Evolutionary conservation across 345 rosid species (phyloP), one percentile per base, ranked within the genome.

Genomic region (Firmiana major): DNA sequence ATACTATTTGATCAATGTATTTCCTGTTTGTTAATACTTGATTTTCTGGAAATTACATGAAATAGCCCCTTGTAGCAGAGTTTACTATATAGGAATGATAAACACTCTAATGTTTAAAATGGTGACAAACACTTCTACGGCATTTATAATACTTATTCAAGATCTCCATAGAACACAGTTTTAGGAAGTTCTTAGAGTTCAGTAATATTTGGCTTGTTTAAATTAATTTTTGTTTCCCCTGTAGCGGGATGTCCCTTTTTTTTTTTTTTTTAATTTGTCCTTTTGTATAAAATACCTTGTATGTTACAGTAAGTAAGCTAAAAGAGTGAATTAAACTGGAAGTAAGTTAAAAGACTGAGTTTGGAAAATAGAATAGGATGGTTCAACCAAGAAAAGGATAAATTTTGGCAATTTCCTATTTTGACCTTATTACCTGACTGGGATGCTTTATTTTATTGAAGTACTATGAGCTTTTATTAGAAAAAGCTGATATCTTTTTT

Each of bases 61-160:
- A 68, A 45, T 7, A 3, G 54, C 4, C 51, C 8, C 54, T 11
- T 43, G 31, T 42, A 21, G 38, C 40, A 31, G 40, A 62, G 40
- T 62, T 28, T 62, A 45, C 12, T 5, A 12, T 13, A 12, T 26
- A 40, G 49, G 54, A 38, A 38, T 60, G n/a, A 57, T 45, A 75
- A 58, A 54, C 15, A 4, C 4, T 51, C 51, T 65, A 68, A 57
- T 67, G 71, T 67, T 70, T 57, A 67, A 43, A 65, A 49, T 66
- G n/a, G 51, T 21, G 12, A 70, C 45, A 28, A 49, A 60, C 16
- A 34, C 5, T 51, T 63, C 17, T 16, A 21, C 28, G 6, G 36
- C 13, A 49, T 54, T 54, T 43, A n/a, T 59, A 22, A 68, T 22
- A 22, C 19, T 6, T 13, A 12, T 60, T 5, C 38, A 60, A 46